phyloP scores from a whole-genome alignment of 2,329 filamentous ascomycete species.

The Xylariaceae sp. region DNA sequence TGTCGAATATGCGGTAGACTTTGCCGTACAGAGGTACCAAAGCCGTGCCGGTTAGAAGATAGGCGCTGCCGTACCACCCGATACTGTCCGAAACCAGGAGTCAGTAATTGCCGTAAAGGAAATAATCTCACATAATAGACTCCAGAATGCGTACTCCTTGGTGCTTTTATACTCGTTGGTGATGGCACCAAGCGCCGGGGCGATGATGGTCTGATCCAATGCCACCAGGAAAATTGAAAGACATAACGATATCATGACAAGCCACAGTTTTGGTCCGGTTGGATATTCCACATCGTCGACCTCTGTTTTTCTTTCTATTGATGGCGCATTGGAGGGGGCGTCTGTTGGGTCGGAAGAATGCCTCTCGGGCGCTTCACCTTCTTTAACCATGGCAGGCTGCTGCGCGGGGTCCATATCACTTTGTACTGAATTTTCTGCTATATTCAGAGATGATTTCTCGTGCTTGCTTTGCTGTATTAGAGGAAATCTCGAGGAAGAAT shows the following conservation, averaged over 20 bases:
- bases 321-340: neutral
- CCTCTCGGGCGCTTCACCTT: no score
- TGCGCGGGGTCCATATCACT: no score
- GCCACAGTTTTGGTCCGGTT: constrained; percentile 27
- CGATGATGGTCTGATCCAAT: constrained; percentile 35
- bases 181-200: constrained; percentile 36
- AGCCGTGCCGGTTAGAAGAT: constrained; percentile 44
- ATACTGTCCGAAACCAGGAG: no score
- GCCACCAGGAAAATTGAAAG: constrained; percentile 34
- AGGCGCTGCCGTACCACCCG: constrained; percentile 48
- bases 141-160: neutral
- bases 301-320: neutral
- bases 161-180: constrained; percentile 20
- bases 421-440: no score
- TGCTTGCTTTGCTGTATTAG: no score
- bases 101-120: no score
- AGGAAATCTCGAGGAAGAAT: no score
- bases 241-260: constrained; percentile 31
- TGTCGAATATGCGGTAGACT: constrained; percentile 46
- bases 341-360: neutral
- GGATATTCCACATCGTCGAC: constrained; percentile 26
- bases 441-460: no score
- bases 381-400: no score
- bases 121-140: constrained; percentile 41
- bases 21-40: constrained; percentile 50